Conservation (phyloP, 768 basidiomycete species). For the Exsudoporus frostii region DNA sequence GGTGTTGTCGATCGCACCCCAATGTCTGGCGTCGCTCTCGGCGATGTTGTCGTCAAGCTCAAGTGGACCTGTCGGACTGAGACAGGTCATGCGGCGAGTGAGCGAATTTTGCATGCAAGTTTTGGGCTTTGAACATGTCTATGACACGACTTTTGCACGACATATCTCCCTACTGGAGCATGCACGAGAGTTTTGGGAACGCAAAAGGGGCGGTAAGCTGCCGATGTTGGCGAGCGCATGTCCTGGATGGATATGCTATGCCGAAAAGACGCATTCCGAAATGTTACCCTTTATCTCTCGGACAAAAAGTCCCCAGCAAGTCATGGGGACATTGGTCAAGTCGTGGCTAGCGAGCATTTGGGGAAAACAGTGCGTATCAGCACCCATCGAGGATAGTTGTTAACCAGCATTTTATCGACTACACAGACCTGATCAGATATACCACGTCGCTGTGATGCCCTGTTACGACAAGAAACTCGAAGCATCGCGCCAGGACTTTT, state of each 20-base stretch:
- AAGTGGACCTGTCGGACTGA: slow-evolving; percentile 44
- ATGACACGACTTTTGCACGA: slow-evolving; percentile 93
- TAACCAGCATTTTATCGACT: slow-evolving; percentile 1
- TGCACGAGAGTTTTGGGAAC: slow-evolving; percentile 73
- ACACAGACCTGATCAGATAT: slow-evolving; percentile 77
- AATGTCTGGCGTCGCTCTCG: slow-evolving; percentile 78
- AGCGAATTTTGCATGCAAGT: slow-evolving; percentile 62
- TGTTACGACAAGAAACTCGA: slow-evolving; percentile 99
- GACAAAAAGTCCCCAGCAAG: slow-evolving; percentile 90
- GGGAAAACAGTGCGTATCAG: slow-evolving; percentile 59
- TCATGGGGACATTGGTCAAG: slow-evolving; percentile 94
- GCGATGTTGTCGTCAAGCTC: slow-evolving; percentile 53
- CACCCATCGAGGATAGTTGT: neutral
- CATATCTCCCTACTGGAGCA: slow-evolving; percentile 84
- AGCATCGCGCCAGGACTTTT: slow-evolving; percentile 93
- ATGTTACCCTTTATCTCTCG: slow-evolving; percentile 87
- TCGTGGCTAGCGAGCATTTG: slow-evolving; percentile 72
- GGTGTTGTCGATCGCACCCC: slow-evolving; percentile 86
- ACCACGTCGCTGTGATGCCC: slow-evolving; percentile 98
- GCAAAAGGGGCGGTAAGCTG: slow-evolving; percentile 45
- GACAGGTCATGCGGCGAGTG: slow-evolving; percentile 66
- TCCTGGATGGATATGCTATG: slow-evolving; percentile 99
- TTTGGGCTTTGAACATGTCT: slow-evolving; percentile 78
- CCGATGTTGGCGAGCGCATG: slow-evolving; percentile 97
- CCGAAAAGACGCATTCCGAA: slow-evolving; percentile 94